Base-by-base conservation (phyloP, 1,284 basidiomycete species). In the Spongiforma sp. region DNA sequence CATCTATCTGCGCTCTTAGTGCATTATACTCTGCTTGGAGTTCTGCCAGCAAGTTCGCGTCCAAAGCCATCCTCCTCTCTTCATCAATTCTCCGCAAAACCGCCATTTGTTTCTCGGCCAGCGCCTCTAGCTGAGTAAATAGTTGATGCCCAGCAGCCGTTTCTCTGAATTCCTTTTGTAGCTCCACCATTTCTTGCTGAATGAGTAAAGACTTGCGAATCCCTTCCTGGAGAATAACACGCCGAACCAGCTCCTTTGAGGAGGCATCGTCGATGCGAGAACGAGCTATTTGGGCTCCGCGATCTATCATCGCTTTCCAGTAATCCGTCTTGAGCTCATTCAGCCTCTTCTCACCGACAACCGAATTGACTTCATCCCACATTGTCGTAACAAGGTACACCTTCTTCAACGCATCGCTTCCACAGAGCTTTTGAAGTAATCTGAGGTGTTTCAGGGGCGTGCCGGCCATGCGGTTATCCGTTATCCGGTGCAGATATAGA, bases 401-500 rank as follows among this genome's bases (percentile, higher is more conserved):
- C 10, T 34, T 53, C 30, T 54, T 24, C 33, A 24, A n/a, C 21
- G 32, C 52, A 5, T 33, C 32, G 15, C 32, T 54, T 24, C 19
- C 52, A 8, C 52, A 32, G 7, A 54, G 32, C 32, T 54, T 34
- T 54, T 24, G 52, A 19, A 32, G 32, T 52, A 32, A 17, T 32
- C 28, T 26, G 5, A 52, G 26, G 28, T 52, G 17, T 30, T 21
- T 52, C 28, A 46, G 57, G 1, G 56, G 41, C 7, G 39, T 41
- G 21, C 28, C 30, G 15, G 41, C 57, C 41, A 58, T 58, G 15
- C n/a, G 21, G 39, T 58, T 58, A 41, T 58, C 57, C n/a, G 57
- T 46, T 58, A 58, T 58, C 34, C 57, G 57, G 19, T 58, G 41
- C n/a, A 58, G 15, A 58, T 58, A 46, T 14, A 58, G 32, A 19